Conservation (phyloP, 73 alveolate species). For the Symbiodinium natans region DNA sequence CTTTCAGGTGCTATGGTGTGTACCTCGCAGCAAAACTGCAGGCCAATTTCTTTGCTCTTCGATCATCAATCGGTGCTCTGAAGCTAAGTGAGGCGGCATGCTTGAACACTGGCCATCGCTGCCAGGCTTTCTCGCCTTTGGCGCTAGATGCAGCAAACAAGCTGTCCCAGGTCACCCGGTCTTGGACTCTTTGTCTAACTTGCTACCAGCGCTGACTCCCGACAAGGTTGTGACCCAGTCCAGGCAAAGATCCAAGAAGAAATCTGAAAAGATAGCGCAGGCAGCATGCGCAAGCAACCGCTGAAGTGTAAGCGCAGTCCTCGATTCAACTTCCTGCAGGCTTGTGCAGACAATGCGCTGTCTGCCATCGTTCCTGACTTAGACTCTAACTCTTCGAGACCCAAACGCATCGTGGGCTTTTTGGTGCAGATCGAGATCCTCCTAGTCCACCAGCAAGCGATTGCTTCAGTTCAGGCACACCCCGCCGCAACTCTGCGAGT, state of each 20-base stretch:
- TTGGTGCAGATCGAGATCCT: slow-evolving; percentile 67
- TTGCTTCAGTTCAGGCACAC: slow-evolving; percentile 40
- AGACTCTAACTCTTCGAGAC: neutral
- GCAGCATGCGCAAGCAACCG: neutral
- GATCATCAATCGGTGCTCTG: neutral
- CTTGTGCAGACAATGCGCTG: slow-evolving; percentile 84
- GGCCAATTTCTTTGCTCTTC: neutral
- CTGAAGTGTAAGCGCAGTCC: no score
- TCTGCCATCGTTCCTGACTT: slow-evolving; percentile 35
- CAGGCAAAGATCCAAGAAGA: slow-evolving; percentile 53
- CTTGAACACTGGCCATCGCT: no score
- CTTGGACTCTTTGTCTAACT: neutral
- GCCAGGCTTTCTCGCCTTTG: slow-evolving; percentile 74
- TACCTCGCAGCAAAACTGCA: slow-evolving; percentile 59
- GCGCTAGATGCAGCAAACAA: slow-evolving; percentile 57
- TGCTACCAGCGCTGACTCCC: no score
- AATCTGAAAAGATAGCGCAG: slow-evolving; percentile 85
- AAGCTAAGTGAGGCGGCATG: neutral
- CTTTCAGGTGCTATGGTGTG: slow-evolving; percentile 50
- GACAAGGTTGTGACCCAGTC: slow-evolving; percentile 77
- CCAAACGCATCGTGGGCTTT: neutral
- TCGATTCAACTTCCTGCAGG: neutral
- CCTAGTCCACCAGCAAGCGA: slow-evolving; percentile 36
- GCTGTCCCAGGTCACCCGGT: slow-evolving; percentile 10
- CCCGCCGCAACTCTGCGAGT: neutral